Evolutionary conservation across 2,329 filamentous ascomycete species (phyloP).

Genomic region (Metarhizium guizhouense): DNA sequence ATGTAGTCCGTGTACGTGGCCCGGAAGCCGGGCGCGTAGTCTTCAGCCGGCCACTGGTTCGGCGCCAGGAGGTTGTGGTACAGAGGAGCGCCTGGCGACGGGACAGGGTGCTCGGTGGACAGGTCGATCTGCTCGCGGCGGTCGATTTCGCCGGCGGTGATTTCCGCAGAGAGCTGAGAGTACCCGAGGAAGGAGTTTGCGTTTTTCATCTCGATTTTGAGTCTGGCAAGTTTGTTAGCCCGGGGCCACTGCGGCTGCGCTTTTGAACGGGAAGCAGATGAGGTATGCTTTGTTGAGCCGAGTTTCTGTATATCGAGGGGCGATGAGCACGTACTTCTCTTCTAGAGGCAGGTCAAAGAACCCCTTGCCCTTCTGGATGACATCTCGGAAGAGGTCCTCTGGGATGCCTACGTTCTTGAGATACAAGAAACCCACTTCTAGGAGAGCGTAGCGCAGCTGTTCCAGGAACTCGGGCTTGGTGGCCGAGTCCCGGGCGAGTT

Average conservation of each 20-base stretch:
- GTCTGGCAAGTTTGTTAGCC: conserved; percentile 25
- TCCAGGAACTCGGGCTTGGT: conserved; percentile 66
- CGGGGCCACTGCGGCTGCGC: neutral
- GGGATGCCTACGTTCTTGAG: conserved; percentile 71
- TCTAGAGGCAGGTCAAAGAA: conserved; percentile 71
- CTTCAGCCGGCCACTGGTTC: conserved; percentile 66
- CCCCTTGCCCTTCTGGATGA: conserved; percentile 56
- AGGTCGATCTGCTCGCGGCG: conserved; percentile 84
- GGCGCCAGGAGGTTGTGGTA: conserved; percentile 72
- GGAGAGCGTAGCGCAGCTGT: conserved; percentile 63
- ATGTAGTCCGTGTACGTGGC: conserved; percentile 68
- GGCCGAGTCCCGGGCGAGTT: conserved; percentile 49
- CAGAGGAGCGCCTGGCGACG: conserved; percentile 50
- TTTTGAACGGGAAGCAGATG: neutral
- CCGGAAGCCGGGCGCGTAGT: conserved; percentile 58
- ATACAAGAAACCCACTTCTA: conserved; percentile 85
- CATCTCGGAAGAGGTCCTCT: conserved; percentile 52
- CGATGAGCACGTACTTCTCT: conserved; percentile 54
- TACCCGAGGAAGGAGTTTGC: conserved; percentile 64
- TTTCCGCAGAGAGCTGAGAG: conserved; percentile 55
- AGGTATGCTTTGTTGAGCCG: no score
- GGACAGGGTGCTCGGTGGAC: conserved; percentile 66
- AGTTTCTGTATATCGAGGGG: neutral
- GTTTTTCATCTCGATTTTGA: conserved; percentile 66
- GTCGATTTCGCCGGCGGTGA: conserved; percentile 67